Percentiles rank a stretch among this genome's conserved stretches.
Conservation (phyloP, 108 stramenopile species). For the Bacterosira constricta region DNA sequence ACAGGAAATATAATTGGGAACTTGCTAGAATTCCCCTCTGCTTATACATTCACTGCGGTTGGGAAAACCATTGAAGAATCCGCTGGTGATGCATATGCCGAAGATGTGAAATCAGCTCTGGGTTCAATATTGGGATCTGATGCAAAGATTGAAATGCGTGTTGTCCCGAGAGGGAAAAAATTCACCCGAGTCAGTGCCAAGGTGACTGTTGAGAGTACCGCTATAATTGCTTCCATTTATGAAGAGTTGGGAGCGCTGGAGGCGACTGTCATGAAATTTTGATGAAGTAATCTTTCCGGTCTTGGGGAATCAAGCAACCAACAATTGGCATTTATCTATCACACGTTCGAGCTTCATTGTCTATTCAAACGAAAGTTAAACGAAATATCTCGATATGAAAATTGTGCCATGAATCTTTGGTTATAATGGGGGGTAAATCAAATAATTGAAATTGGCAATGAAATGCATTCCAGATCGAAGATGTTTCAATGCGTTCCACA, state of each 20-base stretch:
- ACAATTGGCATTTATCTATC: too few species aligned
- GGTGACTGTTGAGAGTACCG: constrained; percentile 62
- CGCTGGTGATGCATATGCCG: constrained; percentile 54
- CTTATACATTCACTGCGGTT: constrained; percentile 68
- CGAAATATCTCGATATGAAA: too few species aligned
- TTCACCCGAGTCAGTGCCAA: constrained; percentile 64
- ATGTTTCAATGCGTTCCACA: too few species aligned
- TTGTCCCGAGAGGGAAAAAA: constrained; percentile 68
- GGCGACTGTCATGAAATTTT: constrained; percentile 73
- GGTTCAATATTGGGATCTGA: constrained; percentile 50
- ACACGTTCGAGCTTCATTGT: too few species aligned
- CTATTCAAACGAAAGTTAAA: too few species aligned
- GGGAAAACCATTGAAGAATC: constrained; percentile 56
- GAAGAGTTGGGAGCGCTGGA: constrained; percentile 67
- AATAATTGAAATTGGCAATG: too few species aligned
- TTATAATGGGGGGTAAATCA: too few species aligned
- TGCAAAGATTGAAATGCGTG: constrained; percentile 36
- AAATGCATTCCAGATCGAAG: too few species aligned
- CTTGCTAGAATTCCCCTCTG: constrained; percentile 66
- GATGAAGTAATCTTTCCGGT: too few species aligned
- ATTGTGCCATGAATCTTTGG: too few species aligned
- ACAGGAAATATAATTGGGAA: constrained; percentile 74
- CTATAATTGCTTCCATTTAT: constrained; percentile 71
- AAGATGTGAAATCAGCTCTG: constrained; percentile 54
- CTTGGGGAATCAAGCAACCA: too few species aligned